A percentile compares a stretch with the other conserved stretches of the same genome.
Conservation (phyloP, 2,329 filamentous ascomycete species). For the Bipolaris bicolor region DNA sequence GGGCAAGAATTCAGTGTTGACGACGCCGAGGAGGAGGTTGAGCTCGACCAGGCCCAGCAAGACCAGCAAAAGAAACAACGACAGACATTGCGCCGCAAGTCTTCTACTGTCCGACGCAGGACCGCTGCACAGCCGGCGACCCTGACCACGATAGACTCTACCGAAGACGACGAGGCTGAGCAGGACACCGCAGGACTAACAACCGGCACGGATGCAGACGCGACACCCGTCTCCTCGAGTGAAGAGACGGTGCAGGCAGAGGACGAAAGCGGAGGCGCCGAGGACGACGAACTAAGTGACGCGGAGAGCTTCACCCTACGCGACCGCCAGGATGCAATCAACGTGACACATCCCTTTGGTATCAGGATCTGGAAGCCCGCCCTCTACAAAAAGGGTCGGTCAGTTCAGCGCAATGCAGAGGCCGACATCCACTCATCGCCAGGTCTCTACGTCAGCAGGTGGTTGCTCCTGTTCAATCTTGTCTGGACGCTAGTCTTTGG, state of each 20-base stretch:
- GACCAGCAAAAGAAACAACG: constrained; percentile 35
- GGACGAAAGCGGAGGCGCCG: constrained; percentile 57
- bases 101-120: constrained; percentile 59
- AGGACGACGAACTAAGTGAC: constrained; percentile 79
- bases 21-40: constrained; percentile 81
- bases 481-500: constrained; percentile 91
- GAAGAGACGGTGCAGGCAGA: constrained; percentile 49
- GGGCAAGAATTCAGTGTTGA: constrained; percentile 90
- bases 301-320: constrained; percentile 98
- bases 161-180: constrained; percentile 55
- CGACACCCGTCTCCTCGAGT: constrained; percentile 39
- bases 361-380: constrained; percentile 99
- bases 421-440: constrained; percentile 96
- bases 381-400: constrained; percentile 95
- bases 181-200: constrained; percentile 42
- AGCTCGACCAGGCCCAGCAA: constrained; percentile 64
- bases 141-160: constrained; percentile 58
- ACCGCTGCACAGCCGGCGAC: constrained; percentile 54
- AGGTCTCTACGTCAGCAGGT: constrained; percentile 81
- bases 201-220: constrained; percentile 26
- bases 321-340: constrained; percentile 96
- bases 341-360: constrained; percentile 97
- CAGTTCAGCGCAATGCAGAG: constrained; percentile 94
- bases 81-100: constrained; percentile 55
- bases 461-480: constrained; percentile 87